Evolutionary conservation across 345 rosid species (phyloP), one percentile per base, ranked within the genome.

Genomic region (Sonneratia caseolaris): DNA sequence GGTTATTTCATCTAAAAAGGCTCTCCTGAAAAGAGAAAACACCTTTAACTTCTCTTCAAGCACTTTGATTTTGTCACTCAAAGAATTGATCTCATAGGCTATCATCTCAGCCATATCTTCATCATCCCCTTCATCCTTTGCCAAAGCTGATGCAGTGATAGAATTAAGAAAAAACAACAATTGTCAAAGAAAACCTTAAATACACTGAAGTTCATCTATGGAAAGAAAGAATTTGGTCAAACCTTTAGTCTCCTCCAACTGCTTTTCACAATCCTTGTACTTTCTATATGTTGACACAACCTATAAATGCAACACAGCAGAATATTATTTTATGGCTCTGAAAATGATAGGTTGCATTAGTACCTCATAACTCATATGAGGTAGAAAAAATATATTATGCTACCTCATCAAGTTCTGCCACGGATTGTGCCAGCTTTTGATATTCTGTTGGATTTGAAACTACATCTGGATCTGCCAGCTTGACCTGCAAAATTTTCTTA

Each of bases 61-160:
- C 76, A 81, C 86, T 76, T 85, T 78, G 65, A 87, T 84, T 79
- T 91, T 85, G 55, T 66, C 76, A 43, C 89, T 73, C 68, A 91
- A 84, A 16, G 97, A 95, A 38, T 73, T 76, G n/a, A 91, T 82
- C 80, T 95, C 99, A 78, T 65, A 78, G 64, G 84, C 85, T 73
- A 94, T 89, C 97, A 95, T 95, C 82, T 95, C 96, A 68, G 91
- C 88, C 99, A 95, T 95, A 72, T 89, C 99, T 80, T 82, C 91
- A 75, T 90, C 97, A 69, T 80, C 84, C 69, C 85, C 89, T 73
- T 82, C 88, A 68, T 90, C 97, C 81, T 86, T 89, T 35, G 83
- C 87, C 76, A 94, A 82, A 78, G 85, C 97, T 95, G 82, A 62
- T 53, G 59, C n/a, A 18, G 24, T 38, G 37, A 51, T 66, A n/a